phyloP scores from a whole-genome alignment of 1,284 basidiomycete genomes.

The Sporisorium iseilematis-ciliati region DNA sequence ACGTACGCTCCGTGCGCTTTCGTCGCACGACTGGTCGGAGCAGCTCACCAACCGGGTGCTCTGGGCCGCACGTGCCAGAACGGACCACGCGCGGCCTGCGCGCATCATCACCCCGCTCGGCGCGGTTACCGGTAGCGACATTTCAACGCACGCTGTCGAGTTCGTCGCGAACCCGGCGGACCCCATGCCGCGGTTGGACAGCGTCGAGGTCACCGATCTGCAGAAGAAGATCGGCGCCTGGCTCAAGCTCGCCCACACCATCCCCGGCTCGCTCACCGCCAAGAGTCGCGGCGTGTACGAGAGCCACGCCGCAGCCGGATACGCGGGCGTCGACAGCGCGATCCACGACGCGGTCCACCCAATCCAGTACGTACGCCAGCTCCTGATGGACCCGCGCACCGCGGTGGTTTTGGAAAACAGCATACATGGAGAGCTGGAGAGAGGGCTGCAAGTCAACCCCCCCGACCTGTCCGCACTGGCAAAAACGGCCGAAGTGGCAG shows the following conservation, averaged over 20 bases:
- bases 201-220: background rate
- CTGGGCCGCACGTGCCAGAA: slow-evolving; percentile 6
- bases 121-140: background rate
- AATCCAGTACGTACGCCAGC: slow-evolving; percentile 19
- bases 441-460: no score
- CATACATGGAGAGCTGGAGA: slow-evolving; percentile 1
- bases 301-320: background rate
- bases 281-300: slow-evolving; percentile 9
- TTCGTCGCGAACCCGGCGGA: slow-evolving; percentile 9
- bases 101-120: slow-evolving; percentile 9
- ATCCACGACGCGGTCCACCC: slow-evolving; percentile 25
- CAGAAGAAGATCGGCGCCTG: slow-evolving; percentile 11
- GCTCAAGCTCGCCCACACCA: background rate
- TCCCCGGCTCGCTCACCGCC: slow-evolving; percentile 10
- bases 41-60: background rate
- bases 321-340: background rate
- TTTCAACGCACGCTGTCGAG: background rate
- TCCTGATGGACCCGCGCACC: slow-evolving; percentile 13
- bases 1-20: background rate
- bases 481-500: no score
- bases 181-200: slow-evolving; percentile 3
- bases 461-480: no score
- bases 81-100: background rate
- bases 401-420: slow-evolving; percentile 24
- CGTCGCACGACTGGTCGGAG: background rate